Conservation (phyloP, 2,329 filamentous ascomycete genomes). For the Hypoxylon sp. region DNA sequence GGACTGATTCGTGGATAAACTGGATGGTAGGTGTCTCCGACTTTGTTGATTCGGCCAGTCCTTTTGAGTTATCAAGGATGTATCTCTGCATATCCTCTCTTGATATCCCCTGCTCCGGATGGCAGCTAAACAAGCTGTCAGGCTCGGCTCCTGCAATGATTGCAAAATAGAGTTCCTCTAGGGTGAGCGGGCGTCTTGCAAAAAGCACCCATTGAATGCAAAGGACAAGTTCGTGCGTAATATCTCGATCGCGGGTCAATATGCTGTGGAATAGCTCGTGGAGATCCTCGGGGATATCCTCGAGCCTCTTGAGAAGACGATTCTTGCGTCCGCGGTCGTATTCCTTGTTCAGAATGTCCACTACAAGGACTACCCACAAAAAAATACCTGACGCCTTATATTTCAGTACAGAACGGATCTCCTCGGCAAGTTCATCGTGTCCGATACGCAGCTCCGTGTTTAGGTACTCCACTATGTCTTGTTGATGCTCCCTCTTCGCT, state of each 20-base stretch:
- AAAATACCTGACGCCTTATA: constrained; percentile 59
- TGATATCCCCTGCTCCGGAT: constrained; percentile 31
- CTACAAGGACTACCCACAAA: constrained; percentile 58
- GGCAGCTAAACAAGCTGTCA: constrained; percentile 39
- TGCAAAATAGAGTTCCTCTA: constrained; percentile 61
- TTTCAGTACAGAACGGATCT: constrained; percentile 48
- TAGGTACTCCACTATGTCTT: constrained; percentile 3
- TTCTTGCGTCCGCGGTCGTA: constrained; percentile 46
- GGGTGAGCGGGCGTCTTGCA: constrained; percentile 57
- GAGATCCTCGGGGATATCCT: constrained; percentile 37
- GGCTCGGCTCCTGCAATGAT: constrained; percentile 49
- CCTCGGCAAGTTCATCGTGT: constrained; percentile 35
- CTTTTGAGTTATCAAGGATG: constrained; percentile 62
- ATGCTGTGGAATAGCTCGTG: constrained; percentile 53
- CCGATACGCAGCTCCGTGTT: background rate
- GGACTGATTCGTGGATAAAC: constrained; percentile 66
- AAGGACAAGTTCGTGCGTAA: constrained; percentile 57
- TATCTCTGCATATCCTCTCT: constrained; percentile 50
- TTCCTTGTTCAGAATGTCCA: constrained; percentile 56
- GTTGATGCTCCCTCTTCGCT: constrained; percentile 32
- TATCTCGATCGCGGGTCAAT: constrained; percentile 58
- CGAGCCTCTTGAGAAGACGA: constrained; percentile 48
- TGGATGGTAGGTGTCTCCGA: constrained; percentile 55
- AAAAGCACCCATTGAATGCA: constrained; percentile 68
- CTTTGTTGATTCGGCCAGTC: constrained; percentile 60